Percentiles rank a stretch among this genome's conserved stretches.
These are phyloP conservation scores for Aegilops sharonensis DNA, from an alignment of 176 grass and related monocot genomes.

Conservation along the genomic window DNA sequence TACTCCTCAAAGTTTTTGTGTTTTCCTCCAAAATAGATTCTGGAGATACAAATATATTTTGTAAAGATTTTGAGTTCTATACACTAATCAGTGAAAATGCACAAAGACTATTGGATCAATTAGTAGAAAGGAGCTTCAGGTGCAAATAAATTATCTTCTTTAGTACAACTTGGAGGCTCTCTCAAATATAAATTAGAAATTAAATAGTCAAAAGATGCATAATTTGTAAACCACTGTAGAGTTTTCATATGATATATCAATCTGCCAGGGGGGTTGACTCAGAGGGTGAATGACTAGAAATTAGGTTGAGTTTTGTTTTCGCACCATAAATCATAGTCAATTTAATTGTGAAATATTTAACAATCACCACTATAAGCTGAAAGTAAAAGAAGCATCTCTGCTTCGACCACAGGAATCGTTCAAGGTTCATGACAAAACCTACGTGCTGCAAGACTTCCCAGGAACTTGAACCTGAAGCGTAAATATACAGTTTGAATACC, in stretches of 20 bases:
- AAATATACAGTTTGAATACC: not conserved
- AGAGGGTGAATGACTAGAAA: not conserved
- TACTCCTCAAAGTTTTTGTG: conserved; percentile 42
- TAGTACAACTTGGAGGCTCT: not conserved
- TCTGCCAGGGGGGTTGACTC: not conserved
- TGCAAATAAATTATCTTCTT: not conserved
- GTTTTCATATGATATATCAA: not conserved
- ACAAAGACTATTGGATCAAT: not conserved
- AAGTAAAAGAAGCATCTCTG: not conserved
- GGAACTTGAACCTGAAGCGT: not conserved
- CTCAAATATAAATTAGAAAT: not conserved
- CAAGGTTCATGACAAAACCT: not conserved
- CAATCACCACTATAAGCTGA: conserved; percentile 6
- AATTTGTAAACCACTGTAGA: not conserved
- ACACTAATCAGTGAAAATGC: conserved; percentile 18
- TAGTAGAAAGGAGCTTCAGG: not conserved
- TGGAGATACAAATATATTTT: conserved; percentile 12
- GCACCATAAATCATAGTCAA: not conserved
- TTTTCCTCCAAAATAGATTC: conserved; percentile 65
- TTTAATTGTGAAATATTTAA: not conserved
- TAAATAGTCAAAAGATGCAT: conserved; percentile 21
- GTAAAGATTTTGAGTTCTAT: not conserved
- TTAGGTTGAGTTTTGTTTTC: not conserved
- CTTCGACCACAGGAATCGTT: not conserved
- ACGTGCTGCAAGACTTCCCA: not conserved